These are phyloP conservation scores for Dactylellina haptotyla DNA, from an alignment of 2,329 filamentous ascomycete genomes.

Conservation along the genomic window DNA sequence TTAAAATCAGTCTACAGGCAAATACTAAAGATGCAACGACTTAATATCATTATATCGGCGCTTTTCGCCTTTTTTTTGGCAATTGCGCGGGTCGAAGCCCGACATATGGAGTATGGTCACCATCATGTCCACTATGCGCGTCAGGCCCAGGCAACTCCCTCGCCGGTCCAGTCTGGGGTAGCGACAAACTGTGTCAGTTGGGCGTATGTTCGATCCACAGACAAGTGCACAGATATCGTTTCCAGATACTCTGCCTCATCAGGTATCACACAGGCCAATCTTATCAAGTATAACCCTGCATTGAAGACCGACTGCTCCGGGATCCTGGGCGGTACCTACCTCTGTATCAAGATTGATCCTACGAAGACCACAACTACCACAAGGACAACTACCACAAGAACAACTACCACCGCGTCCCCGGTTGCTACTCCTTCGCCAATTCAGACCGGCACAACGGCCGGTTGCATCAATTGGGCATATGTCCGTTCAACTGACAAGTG, in stretches of 20 bases:
- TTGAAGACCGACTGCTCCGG: constrained; percentile 22
- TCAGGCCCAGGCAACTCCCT: not conserved
- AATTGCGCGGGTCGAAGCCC: constrained; percentile 19
- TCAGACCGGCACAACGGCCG: not conserved
- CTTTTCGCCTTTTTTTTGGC: constrained; percentile 31
- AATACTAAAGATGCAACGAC: constrained; percentile 27
- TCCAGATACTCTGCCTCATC: constrained; percentile 3
- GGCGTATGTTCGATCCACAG: constrained; percentile 4
- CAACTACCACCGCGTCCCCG: not conserved
- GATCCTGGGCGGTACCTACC: not conserved
- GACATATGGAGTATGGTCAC: constrained; percentile 14
- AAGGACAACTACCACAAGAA: constrained; percentile 8
- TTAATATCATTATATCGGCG: constrained; percentile 43
- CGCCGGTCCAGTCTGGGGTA: constrained; percentile 3
- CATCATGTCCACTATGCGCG: not conserved
- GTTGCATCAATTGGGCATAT: constrained; percentile 14
- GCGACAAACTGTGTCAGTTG: constrained; percentile 20
- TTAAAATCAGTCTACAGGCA: constrained; percentile 4
- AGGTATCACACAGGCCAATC: constrained; percentile 6
- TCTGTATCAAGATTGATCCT: no score
- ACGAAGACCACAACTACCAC: not conserved
- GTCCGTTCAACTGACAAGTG: not conserved
- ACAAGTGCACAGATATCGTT: constrained; percentile 1
- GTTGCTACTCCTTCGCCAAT: not conserved
- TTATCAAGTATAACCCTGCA: constrained; percentile 24